Evolutionary conservation across 257 asterid species (phyloP).

Genomic region (Nicotiana undulata): DNA sequence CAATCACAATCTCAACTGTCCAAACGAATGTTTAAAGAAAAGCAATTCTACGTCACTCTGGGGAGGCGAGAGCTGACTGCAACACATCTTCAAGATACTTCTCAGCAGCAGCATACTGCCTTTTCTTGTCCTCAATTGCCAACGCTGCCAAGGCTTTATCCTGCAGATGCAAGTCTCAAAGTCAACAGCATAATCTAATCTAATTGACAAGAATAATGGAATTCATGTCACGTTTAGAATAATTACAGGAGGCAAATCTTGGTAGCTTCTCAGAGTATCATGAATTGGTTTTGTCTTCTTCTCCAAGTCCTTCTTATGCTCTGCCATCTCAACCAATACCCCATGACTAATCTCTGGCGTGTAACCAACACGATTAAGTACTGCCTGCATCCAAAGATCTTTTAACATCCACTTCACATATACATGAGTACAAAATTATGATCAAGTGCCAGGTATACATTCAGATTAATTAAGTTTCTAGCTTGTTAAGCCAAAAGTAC

Average conservation of each 20-base stretch:
- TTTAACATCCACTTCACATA: background rate
- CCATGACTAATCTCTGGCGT: slow-evolving; percentile 93
- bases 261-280: slow-evolving; percentile 96
- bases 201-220: background rate
- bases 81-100: slow-evolving; percentile 92
- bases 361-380: slow-evolving; percentile 91
- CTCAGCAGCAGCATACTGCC: slow-evolving; percentile 93
- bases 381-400: slow-evolving; percentile 47
- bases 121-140: slow-evolving; percentile 93
- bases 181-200: slow-evolving; percentile 2
- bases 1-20: background rate
- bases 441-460: background rate
- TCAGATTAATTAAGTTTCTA: background rate
- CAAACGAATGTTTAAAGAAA: background rate
- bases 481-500: no score
- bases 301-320: slow-evolving; percentile 87
- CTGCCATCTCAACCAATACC: slow-evolving; percentile 95
- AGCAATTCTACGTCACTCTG: slow-evolving; percentile 27
- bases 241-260: slow-evolving; percentile 91
- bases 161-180: slow-evolving; percentile 26
- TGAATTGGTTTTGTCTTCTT: slow-evolving; percentile 90
- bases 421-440: background rate
- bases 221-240: background rate
- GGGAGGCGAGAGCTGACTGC: slow-evolving; percentile 93
- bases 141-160: slow-evolving; percentile 96